Base-by-base conservation (phyloP, 495 filamentous ascomycete species). In the Daldinia concentrica region DNA sequence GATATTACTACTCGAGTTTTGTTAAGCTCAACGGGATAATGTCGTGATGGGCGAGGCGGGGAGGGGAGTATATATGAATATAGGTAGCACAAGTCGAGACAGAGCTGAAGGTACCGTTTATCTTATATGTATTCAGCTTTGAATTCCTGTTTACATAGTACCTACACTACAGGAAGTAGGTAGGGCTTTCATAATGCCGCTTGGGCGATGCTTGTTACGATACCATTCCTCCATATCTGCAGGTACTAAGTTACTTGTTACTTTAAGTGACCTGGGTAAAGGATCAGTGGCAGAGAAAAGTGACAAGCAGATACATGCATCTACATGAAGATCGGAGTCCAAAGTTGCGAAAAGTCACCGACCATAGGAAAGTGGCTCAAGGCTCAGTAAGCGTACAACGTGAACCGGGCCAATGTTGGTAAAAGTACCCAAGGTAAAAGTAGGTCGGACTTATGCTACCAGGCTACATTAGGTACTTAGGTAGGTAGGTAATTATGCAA, bases 301-400 rank as follows among this genome's bases (percentile, higher is more conserved):
- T 73, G 66, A 73, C 71, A 62, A 48, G 62, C 11, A 73, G 71
- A 58, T 73, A 73, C 71, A 69, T 69, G 11, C 24, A 27, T 17
- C 66, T 73, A 73, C 71, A 73, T 73, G 24, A 43, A 26, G 57
- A 73, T 69, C 71, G 71, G 71, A 51, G 66, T 73, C 52, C 51
- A 73, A 60, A 69, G 71, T 73, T 66, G 71, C 71, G 64, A 73
- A 60, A 69, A 66, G 71, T 69, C 41, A 32, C 71, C 71, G 62
- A 64, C 71, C 50, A 63, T 34, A 45, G 45, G 65, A 48, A 57
- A 30, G 29, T 54, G 27, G 26, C 29, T 27, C 48, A 64, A 66
- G 71, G 71, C 71, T 73, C 71, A 73, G 71, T 73, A 73, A 73
- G 71, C 71, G 64, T 62, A 66, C 58, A 62, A 56, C 43, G 59